Conservation (phyloP, 2,329 filamentous ascomycete species). For the Tolypocladium endophyticum region DNA sequence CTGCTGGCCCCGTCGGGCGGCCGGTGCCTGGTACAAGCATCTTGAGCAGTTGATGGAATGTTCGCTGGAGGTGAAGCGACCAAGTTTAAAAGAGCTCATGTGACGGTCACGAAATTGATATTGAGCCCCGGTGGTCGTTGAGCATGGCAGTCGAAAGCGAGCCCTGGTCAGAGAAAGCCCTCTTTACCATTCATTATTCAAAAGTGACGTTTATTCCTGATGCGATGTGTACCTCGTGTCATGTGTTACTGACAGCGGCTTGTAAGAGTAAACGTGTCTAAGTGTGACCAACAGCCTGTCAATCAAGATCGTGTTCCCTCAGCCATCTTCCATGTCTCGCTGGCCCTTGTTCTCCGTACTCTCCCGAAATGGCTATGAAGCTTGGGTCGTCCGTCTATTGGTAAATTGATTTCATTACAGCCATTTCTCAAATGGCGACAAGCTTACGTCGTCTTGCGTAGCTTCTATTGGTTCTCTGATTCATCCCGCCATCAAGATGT, state of each 20-base stretch:
- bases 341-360: not conserved
- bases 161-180: not conserved
- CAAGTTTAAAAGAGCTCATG: too few relatives aligned
- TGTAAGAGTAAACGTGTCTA: not conserved
- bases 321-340: not conserved
- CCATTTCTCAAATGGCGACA: not conserved
- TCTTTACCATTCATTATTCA: not conserved
- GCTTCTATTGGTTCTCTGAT: not conserved
- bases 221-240: not conserved
- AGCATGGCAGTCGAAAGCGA: not conserved
- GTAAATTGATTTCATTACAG: not conserved
- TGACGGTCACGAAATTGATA: not conserved
- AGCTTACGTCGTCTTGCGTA: not conserved
- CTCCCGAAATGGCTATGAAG: not conserved
- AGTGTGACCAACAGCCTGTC: not conserved
- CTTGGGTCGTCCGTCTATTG: not conserved
- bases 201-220: not conserved
- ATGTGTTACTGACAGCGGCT: not conserved
- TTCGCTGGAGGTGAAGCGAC: not conserved
- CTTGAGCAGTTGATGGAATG: not conserved
- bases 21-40: slow-evolving; percentile 17
- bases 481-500: not conserved
- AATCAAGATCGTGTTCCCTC: not conserved
- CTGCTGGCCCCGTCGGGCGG: slow-evolving; percentile 18
- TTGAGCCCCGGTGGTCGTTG: too few relatives aligned